Percentiles rank a stretch among this genome's conserved stretches.
Conservation (phyloP, 2,329 filamentous ascomycete genomes). For the Onygenales sp. region DNA sequence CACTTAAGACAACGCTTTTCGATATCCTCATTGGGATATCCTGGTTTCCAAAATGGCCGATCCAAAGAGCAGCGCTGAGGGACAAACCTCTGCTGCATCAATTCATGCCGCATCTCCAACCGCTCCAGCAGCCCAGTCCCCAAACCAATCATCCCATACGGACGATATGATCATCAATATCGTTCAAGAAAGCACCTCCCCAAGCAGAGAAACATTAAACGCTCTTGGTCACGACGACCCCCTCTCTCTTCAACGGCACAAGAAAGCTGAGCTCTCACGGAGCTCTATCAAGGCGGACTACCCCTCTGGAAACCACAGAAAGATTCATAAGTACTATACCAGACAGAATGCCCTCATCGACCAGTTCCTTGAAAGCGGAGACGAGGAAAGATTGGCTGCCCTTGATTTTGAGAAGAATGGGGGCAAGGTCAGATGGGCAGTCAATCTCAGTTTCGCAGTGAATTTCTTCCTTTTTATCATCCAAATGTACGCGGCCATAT, state of each 20-base stretch:
- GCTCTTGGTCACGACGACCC: slow-evolving; percentile 10
- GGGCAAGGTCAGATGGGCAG: slow-evolving; percentile 45
- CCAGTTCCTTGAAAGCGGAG: slow-evolving; percentile 45
- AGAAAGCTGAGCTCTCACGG: slow-evolving; percentile 5
- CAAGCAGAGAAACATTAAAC: neutral
- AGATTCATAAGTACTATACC: slow-evolving; percentile 34
- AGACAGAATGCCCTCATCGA: slow-evolving; percentile 32
- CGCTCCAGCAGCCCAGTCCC: neutral
- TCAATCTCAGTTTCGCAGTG: slow-evolving; percentile 43
- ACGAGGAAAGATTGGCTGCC: slow-evolving; percentile 45
- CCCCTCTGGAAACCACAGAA: slow-evolving; percentile 19
- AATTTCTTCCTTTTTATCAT: slow-evolving; percentile 49
- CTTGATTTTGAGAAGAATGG: slow-evolving; percentile 44
- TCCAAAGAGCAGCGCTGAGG: neutral
- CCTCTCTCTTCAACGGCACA: slow-evolving; percentile 7
- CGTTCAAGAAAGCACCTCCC: neutral
- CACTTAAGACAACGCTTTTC: neutral
- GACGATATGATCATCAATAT: neutral
- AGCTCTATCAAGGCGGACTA: slow-evolving; percentile 9
- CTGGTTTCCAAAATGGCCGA: neutral
- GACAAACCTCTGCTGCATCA: neutral
- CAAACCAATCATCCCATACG: neutral
- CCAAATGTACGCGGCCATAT: slow-evolving; percentile 49
- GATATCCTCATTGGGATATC: neutral
- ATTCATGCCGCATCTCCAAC: neutral